Conservation (phyloP, 371 early-diverging fungal species). For the Synchytrium microbalum region DNA sequence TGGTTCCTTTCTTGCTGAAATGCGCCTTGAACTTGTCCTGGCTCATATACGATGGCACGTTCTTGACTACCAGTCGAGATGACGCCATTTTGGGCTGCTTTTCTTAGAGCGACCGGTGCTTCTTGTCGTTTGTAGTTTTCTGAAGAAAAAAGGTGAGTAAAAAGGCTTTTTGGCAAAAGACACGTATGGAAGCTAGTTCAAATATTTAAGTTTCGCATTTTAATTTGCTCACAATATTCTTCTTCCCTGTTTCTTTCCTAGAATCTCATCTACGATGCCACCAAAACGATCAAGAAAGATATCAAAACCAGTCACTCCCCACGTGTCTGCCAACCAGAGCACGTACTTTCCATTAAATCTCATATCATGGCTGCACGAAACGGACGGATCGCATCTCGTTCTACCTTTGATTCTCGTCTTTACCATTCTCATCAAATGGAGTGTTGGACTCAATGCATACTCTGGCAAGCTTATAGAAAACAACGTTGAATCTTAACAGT, state of each 20-base stretch:
- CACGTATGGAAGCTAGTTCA: too few relatives aligned
- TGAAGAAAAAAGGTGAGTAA: too few relatives aligned
- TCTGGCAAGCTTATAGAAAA: constrained; percentile 51
- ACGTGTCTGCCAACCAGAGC: background rate
- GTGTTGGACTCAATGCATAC: constrained; percentile 61
- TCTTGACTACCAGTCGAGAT: constrained; percentile 76
- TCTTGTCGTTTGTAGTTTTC: too few relatives aligned
- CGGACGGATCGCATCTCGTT: constrained; percentile 10
- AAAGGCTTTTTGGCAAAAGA: too few relatives aligned
- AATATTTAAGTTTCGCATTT: too few relatives aligned
- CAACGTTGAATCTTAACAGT: too few relatives aligned
- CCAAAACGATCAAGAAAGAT: too few relatives aligned
- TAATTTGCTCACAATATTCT: too few relatives aligned
- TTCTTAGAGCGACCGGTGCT: too few relatives aligned
- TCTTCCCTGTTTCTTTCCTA: too few relatives aligned
- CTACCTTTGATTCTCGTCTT: constrained; percentile 29
- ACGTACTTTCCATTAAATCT: background rate
- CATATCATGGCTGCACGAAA: background rate
- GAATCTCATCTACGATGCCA: too few relatives aligned
- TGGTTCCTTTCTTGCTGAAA: constrained; percentile 55
- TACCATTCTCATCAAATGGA: constrained; percentile 62
- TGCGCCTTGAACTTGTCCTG: constrained; percentile 79
- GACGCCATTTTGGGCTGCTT: background rate
- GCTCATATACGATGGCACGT: constrained; percentile 80
- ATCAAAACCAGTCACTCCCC: too few relatives aligned